These are phyloP conservation scores for Xanthoceras sorbifolium DNA, from an alignment of 345 rosid genomes.

Conservation along the genomic window DNA sequence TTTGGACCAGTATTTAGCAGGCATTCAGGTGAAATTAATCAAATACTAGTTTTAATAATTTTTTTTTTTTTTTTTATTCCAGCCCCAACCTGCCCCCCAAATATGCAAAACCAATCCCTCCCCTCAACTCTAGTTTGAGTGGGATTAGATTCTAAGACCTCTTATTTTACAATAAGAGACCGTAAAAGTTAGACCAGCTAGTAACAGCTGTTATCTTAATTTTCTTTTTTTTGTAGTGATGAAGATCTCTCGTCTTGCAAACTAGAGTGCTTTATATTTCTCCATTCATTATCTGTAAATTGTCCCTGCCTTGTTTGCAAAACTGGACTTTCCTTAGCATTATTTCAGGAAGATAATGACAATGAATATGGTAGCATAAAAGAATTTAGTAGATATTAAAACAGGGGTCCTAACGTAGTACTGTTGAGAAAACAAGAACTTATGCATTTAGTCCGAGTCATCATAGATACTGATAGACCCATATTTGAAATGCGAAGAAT, in stretches of 20 bases:
- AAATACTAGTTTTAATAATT: background rate
- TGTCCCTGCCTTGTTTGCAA: background rate
- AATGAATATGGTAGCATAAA: background rate
- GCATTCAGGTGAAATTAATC: slow-evolving; percentile 65
- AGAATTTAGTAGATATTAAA: background rate
- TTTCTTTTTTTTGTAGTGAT: background rate
- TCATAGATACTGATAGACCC: background rate
- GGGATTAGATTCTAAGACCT: background rate
- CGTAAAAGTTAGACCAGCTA: background rate
- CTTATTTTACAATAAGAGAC: background rate
- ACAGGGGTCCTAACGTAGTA: background rate
- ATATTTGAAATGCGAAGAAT: background rate
- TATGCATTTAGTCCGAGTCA: background rate
- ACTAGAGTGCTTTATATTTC: background rate
- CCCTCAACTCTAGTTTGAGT: background rate
- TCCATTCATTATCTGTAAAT: background rate
- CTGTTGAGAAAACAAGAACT: background rate
- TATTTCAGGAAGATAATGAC: background rate
- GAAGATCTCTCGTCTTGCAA: background rate
- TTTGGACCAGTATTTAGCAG: slow-evolving; percentile 74
- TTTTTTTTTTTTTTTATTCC: background rate
- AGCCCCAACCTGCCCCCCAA: background rate
- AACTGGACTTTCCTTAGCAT: background rate
- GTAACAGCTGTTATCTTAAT: background rate
- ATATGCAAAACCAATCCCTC: background rate